These are phyloP conservation scores for Russula sp. DNA, from an alignment of 768 basidiomycete genomes.

Conservation along the genomic window DNA sequence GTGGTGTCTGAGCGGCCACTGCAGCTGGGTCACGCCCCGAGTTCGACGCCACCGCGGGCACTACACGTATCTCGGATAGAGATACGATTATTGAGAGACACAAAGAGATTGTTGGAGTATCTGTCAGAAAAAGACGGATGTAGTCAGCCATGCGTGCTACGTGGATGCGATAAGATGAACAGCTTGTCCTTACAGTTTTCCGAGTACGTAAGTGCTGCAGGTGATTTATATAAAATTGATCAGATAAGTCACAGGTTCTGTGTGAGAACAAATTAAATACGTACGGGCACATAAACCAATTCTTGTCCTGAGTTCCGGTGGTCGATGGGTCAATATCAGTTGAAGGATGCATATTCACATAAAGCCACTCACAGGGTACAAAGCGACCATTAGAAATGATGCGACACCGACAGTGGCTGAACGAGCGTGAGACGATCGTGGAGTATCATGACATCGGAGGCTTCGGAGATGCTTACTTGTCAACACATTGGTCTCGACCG, in stretches of 20 bases:
- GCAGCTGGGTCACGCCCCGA: too few relatives aligned
- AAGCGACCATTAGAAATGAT: background rate
- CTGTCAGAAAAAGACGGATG: background rate
- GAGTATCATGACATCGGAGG: too few relatives aligned
- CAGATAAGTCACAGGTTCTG: background rate
- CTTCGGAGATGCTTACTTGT: slow-evolving; percentile 10
- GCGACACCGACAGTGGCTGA: slow-evolving; percentile 6
- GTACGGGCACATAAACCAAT: slow-evolving; percentile 19
- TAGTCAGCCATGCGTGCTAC: background rate
- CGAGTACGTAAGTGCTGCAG: slow-evolving; percentile 17
- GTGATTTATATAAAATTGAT: background rate
- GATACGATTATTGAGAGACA: slow-evolving; percentile 31
- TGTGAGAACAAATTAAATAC: background rate
- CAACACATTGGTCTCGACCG: slow-evolving; percentile 34
- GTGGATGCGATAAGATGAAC: background rate
- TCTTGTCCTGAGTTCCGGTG: slow-evolving; percentile 14
- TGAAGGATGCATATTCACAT: background rate
- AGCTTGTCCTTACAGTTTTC: slow-evolving; percentile 20
- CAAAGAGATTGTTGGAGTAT: slow-evolving; percentile 34
- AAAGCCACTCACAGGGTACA: slow-evolving; percentile 10
- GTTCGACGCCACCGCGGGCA: too few relatives aligned
- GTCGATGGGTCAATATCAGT: background rate
- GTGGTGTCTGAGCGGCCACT: too few relatives aligned
- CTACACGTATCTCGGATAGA: slow-evolving; percentile 5
- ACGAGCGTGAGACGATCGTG: background rate